phyloP scores from a whole-genome alignment of 139 green algal genomes.

The Chlamydomonas sphaeroides region DNA sequence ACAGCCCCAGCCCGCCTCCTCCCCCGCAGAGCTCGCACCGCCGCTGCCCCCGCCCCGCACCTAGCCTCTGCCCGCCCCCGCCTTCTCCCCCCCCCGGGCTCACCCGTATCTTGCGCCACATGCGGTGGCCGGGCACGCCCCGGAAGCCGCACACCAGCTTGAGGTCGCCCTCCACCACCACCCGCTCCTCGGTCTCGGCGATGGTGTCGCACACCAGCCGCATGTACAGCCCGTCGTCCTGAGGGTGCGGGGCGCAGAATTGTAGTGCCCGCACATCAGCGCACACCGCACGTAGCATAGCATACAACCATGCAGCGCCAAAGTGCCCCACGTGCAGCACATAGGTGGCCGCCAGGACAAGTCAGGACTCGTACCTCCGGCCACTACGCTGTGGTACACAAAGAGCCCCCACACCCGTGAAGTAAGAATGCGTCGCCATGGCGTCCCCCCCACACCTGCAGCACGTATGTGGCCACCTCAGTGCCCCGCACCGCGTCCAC shows the following conservation, averaged over 20 bases:
- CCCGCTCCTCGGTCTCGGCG: constrained; percentile 14
- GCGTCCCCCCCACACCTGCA: constrained; percentile 10
- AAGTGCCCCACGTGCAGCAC: too few species aligned
- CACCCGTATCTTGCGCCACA: constrained; percentile 61
- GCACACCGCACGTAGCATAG: too few species aligned
- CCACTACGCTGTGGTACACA: too few species aligned
- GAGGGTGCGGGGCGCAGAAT: too few species aligned
- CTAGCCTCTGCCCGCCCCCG: not conserved
- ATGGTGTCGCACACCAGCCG: constrained; percentile 45
- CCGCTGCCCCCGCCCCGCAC: not conserved
- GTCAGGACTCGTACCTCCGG: too few species aligned
- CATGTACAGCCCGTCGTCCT: constrained; percentile 43
- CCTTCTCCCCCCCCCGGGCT: not conserved
- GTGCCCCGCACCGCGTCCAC: constrained; percentile 32
- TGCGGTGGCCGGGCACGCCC: constrained; percentile 47
- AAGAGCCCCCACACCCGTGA: too few species aligned
- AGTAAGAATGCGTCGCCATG: too few species aligned
- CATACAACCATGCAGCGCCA: too few species aligned
- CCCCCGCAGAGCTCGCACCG: not conserved
- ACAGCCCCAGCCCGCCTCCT: too few species aligned
- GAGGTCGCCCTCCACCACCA: constrained; percentile 62
- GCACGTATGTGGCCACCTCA: constrained; percentile 36
- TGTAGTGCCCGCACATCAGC: too few species aligned
- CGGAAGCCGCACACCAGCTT: constrained; percentile 62
- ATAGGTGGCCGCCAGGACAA: too few species aligned